Conservation (phyloP, 805 yeast genomes). For the Hanseniaspora guilliermondii region DNA sequence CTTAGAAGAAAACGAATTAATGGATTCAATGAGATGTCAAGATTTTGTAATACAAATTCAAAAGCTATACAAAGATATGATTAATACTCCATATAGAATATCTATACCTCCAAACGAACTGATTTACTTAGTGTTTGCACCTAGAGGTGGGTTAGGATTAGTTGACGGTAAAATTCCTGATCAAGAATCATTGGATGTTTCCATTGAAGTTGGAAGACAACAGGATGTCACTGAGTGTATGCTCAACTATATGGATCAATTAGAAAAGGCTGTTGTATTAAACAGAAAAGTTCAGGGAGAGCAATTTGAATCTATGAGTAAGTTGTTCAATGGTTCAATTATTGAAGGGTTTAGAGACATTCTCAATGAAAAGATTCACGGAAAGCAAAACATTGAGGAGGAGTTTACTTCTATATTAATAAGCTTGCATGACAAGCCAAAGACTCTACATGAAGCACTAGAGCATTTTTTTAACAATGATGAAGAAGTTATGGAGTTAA, state of each 20-base stretch:
- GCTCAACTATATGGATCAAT: slow-evolving; percentile 80
- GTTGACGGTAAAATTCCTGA: slow-evolving; percentile 9
- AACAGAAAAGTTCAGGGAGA: slow-evolving; percentile 21
- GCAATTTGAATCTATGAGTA: slow-evolving; percentile 28
- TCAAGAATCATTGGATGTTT: slow-evolving; percentile 55
- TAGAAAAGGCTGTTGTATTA: slow-evolving; percentile 70
- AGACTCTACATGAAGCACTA: slow-evolving; percentile 77
- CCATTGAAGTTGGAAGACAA: slow-evolving; percentile 75
- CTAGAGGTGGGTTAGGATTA: slow-evolving; percentile 21
- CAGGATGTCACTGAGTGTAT: slow-evolving; percentile 98
- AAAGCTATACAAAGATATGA: slow-evolving; percentile 57
- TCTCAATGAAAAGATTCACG: slow-evolving; percentile 18
- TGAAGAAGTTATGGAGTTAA: slow-evolving; percentile 56
- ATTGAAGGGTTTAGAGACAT: slow-evolving; percentile 60
- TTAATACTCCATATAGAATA: slow-evolving; percentile 46
- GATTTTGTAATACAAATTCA: slow-evolving; percentile 68
- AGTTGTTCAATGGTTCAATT: slow-evolving; percentile 73
- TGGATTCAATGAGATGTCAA: slow-evolving; percentile 67
- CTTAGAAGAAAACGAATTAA: slow-evolving; percentile 57
- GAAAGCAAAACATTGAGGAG: slow-evolving; percentile 41
- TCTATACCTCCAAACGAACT: slow-evolving; percentile 74
- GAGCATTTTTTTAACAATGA: slow-evolving; percentile 60
- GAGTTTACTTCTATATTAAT: slow-evolving; percentile 71
- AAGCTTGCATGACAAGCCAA: slow-evolving; percentile 78
- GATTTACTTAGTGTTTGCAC: slow-evolving; percentile 77